Evolutionary conservation across 768 basidiomycete genomes (phyloP), one percentile per base, ranked within the genome.

Genomic region (Hortiboletus campestris): DNA sequence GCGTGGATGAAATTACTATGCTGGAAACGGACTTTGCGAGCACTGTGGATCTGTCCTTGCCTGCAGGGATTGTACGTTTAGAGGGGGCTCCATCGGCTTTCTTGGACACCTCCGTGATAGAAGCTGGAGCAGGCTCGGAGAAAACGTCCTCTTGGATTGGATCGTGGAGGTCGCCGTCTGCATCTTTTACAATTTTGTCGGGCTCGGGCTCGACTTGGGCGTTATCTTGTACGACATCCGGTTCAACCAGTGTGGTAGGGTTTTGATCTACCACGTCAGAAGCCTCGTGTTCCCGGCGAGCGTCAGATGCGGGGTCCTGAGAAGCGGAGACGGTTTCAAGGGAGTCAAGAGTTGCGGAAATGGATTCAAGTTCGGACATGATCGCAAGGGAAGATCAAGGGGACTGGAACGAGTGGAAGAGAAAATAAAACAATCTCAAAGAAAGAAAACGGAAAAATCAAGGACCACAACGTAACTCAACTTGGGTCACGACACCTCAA

Each of bases 1-100:
- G 78, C 19, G 84, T 80, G 40, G 80, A 71, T 34, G 83, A 77
- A 61, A 72, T 78, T 22, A 75, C 55, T 72, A 83, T 87, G 48
- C 70, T 72, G 25, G 75, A 63, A 40, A 74, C 60, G 54, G 76
- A 66, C 66, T 78, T 83, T 55, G 73, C 74, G 42, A 75, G 68
- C 61, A 77, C 72, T 41, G 71, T 58, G 36, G 68, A 64, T 70
- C 73, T 77, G 50, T 61, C 65, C 56, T 70, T 73, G 51, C 57
- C 46, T 49, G 53, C 44, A 55, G 52, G 58, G 36, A 66, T 61
- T 25, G 70, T 48, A 31, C 65, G 57, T 57, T 62, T 69, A 52
- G 73, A 67, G 59, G 57, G 61, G 42, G 46, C 9, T 2, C 4
- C 47, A 40, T 57, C 45, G 47, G 57, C 56, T 55, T 70, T 72